phyloP scores from a whole-genome alignment of 305 asterid species.

The Fraxinus dipetala region DNA sequence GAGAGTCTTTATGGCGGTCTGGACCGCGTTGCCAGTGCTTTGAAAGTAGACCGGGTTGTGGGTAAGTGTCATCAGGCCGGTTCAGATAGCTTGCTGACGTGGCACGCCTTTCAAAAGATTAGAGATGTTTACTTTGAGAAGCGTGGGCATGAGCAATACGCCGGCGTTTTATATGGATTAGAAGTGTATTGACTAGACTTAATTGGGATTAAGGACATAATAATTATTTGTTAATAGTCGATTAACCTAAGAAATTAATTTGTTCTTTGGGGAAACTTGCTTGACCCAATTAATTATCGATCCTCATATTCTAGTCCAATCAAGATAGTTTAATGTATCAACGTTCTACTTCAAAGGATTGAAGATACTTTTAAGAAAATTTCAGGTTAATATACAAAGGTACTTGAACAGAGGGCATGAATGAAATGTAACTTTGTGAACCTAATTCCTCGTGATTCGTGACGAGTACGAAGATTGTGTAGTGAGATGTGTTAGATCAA shows the following conservation, averaged over 20 bases:
- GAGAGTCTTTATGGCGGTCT: constrained; percentile 47
- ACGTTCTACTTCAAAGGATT: too few species aligned
- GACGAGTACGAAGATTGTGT: too few species aligned
- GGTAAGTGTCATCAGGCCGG: constrained; percentile 24
- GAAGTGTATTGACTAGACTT: constrained; percentile 21
- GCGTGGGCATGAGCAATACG: constrained; percentile 26
- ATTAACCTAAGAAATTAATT: background rate
- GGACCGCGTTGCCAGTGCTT: constrained; percentile 40
- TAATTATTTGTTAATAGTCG: background rate
- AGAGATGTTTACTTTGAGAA: constrained; percentile 33
- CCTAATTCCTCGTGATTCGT: too few species aligned
- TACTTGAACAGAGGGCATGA: too few species aligned
- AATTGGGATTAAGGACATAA: background rate
- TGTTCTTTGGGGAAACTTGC: background rate
- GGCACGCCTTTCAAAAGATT: constrained; percentile 49
- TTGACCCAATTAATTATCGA: too few species aligned
- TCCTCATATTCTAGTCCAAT: too few species aligned
- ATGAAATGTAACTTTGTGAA: too few species aligned
- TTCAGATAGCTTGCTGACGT: constrained; percentile 32
- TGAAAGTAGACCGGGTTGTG: constrained; percentile 42
- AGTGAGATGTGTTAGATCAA: too few species aligned
- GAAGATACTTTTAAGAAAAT: too few species aligned
- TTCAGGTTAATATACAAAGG: too few species aligned
- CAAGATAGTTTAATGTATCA: too few species aligned
- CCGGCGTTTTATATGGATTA: constrained; percentile 45